Evolutionary conservation across 2,329 filamentous ascomycete species (phyloP).

Genomic region (Xylariaceae sp.): DNA sequence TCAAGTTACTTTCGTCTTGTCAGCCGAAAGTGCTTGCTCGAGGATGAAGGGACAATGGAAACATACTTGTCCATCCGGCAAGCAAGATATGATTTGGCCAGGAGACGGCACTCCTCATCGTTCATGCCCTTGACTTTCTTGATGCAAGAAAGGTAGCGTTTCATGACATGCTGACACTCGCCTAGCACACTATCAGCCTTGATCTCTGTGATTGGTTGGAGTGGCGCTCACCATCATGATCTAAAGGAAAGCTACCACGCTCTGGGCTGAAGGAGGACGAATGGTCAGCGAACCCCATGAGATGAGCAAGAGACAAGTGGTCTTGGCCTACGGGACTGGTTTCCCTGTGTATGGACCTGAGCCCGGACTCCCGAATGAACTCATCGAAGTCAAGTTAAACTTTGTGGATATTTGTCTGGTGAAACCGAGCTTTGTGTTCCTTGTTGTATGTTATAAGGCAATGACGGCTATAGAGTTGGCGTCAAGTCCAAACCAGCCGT

Average conservation of each 20-base stretch:
- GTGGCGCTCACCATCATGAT: conserved; percentile 68
- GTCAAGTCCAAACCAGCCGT: no score
- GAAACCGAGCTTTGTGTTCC: no score
- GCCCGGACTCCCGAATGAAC: conserved; percentile 31
- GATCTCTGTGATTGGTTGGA: not conserved
- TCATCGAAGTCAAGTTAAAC: conserved; percentile 24
- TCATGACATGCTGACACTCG: conserved; percentile 90
- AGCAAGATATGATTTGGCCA: conserved; percentile 83
- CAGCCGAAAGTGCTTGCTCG: not conserved
- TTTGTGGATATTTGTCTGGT: not conserved
- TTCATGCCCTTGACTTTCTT: conserved; percentile 81
- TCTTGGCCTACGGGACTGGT: conserved; percentile 26
- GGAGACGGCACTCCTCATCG: conserved; percentile 74
- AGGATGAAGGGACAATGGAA: not conserved
- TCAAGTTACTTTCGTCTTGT: conserved; percentile 65
- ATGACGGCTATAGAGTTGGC: no score
- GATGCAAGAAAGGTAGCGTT: conserved; percentile 79
- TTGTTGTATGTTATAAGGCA: no score
- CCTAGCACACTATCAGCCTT: conserved; percentile 44
- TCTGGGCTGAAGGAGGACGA: conserved; percentile 61
- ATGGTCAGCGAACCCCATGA: conserved; percentile 4
- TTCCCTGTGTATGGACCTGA: conserved; percentile 26
- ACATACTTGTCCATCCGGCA: conserved; percentile 93
- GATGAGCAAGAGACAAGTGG: conserved; percentile 1
- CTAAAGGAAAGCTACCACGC: conserved; percentile 91